phyloP scores from a whole-genome alignment of 192 early-diverging fungal genomes.

The Neocallimastix lanati region DNA sequence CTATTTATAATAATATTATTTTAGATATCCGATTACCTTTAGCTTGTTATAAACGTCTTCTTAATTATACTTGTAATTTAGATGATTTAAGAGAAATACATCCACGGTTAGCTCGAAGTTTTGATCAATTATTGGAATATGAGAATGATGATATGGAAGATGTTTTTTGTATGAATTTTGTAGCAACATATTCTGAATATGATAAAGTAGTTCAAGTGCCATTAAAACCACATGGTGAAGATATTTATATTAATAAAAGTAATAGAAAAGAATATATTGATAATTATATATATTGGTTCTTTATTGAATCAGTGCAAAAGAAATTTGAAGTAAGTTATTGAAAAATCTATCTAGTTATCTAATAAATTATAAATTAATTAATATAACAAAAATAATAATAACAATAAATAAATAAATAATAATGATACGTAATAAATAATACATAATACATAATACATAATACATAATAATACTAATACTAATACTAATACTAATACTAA shows the following conservation, averaged over 20 bases:
- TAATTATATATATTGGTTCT: neutral
- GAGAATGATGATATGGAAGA: constrained; percentile 53
- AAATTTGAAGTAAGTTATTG: neutral
- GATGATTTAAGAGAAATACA: constrained; percentile 60
- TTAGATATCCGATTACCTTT: constrained; percentile 80
- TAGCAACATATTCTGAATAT: neutral
- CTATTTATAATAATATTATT: constrained; percentile 83
- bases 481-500: too few relatives aligned
- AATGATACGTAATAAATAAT: too few relatives aligned
- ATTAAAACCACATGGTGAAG: neutral
- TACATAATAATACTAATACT: too few relatives aligned
- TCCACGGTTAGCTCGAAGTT: constrained; percentile 56
- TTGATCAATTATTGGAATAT: constrained; percentile 51
- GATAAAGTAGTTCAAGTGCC: neutral
- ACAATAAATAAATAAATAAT: too few relatives aligned
- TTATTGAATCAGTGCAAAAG: neutral
- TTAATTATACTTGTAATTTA: constrained; percentile 38
- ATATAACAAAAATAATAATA: too few relatives aligned
- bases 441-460: too few relatives aligned
- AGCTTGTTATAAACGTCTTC: constrained; percentile 69
- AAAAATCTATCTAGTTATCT: too few relatives aligned
- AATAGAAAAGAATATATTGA: neutral
- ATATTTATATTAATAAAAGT: neutral
- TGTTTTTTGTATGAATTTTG: constrained; percentile 63
- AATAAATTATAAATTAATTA: too few relatives aligned